Conservation (phyloP, 108 stramenopile species). For the Nannochloropsis gaditana region DNA sequence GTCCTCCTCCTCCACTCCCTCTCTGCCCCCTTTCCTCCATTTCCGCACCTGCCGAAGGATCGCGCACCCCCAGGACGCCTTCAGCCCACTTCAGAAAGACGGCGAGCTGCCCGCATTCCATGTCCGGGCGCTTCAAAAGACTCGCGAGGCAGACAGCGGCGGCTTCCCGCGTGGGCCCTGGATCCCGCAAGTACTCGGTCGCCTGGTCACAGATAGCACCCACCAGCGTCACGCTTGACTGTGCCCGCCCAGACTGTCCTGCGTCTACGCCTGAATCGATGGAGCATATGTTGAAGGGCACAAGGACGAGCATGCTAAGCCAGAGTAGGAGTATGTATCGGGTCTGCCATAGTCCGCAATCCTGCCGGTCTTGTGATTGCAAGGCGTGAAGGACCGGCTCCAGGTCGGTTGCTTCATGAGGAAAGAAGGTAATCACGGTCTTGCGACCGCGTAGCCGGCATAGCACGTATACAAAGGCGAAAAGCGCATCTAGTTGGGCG, state of each 20-base stretch:
- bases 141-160: slow-evolving; percentile 79
- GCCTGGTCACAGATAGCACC: slow-evolving; percentile 37
- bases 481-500: slow-evolving; percentile 55
- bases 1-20: slow-evolving; percentile 22
- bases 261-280: slow-evolving; percentile 64
- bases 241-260: neutral
- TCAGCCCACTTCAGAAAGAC: slow-evolving; percentile 67
- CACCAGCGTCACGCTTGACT: slow-evolving; percentile 22
- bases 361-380: slow-evolving; percentile 52
- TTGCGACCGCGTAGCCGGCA: slow-evolving; percentile 88
- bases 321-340: slow-evolving; percentile 88
- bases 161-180: slow-evolving; percentile 82
- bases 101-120: slow-evolving; percentile 65
- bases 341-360: slow-evolving; percentile 75
- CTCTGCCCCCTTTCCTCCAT: slow-evolving; percentile 25
- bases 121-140: slow-evolving; percentile 84
- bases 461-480: slow-evolving; percentile 75
- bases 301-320: slow-evolving; percentile 83
- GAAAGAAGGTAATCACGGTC: slow-evolving; percentile 70
- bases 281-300: slow-evolving; percentile 80
- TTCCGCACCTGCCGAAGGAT: slow-evolving; percentile 34
- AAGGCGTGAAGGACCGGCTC: slow-evolving; percentile 71
- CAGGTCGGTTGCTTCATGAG: slow-evolving; percentile 82
- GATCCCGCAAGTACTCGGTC: slow-evolving; percentile 57
- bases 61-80: slow-evolving; percentile 36